Conservation (phyloP, 108 stramenopile genomes). For the Pseudonitzschia delicatissima region DNA sequence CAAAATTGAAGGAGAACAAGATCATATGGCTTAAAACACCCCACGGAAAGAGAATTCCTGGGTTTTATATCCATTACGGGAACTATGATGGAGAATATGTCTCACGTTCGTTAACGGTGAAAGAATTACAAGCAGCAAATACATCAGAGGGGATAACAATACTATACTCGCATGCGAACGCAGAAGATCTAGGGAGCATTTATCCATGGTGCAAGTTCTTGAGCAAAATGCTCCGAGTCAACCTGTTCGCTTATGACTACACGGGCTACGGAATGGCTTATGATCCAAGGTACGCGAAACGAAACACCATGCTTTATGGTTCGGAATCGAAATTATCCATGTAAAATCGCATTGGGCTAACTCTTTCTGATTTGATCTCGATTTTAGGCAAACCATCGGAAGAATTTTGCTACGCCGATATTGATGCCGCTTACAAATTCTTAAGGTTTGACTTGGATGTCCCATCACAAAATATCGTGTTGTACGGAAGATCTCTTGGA, state of each 20-base stretch:
- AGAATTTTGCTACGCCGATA: slow-evolving; percentile 92
- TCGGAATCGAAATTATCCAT: not conserved
- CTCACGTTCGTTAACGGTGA: slow-evolving; percentile 42
- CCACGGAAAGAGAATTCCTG: slow-evolving; percentile 71
- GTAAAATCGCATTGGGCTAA: not conserved
- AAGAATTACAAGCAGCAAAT: slow-evolving; percentile 34
- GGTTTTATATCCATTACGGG: slow-evolving; percentile 77
- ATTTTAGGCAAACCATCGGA: slow-evolving; percentile 74
- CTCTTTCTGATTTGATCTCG: not conserved
- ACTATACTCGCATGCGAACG: slow-evolving; percentile 91
- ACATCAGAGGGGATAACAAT: slow-evolving; percentile 69
- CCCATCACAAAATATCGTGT: slow-evolving; percentile 82
- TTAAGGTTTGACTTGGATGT: slow-evolving; percentile 69
- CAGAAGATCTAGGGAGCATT: slow-evolving; percentile 92
- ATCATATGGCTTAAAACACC: slow-evolving; percentile 84
- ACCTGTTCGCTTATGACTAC: slow-evolving; percentile 98
- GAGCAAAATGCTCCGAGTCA: slow-evolving; percentile 88
- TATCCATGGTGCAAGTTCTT: slow-evolving; percentile 91
- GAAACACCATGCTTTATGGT: not conserved
- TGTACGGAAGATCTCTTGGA: slow-evolving; percentile 93
- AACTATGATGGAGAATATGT: slow-evolving; percentile 39
- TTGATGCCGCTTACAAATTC: slow-evolving; percentile 90
- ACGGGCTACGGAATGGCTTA: slow-evolving; percentile 92
- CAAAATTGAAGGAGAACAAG: slow-evolving; percentile 88
- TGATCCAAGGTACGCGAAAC: slow-evolving; percentile 53